phyloP scores from a whole-genome alignment of 2,329 filamentous ascomycete species.

The Fusarium gaditjirri region DNA sequence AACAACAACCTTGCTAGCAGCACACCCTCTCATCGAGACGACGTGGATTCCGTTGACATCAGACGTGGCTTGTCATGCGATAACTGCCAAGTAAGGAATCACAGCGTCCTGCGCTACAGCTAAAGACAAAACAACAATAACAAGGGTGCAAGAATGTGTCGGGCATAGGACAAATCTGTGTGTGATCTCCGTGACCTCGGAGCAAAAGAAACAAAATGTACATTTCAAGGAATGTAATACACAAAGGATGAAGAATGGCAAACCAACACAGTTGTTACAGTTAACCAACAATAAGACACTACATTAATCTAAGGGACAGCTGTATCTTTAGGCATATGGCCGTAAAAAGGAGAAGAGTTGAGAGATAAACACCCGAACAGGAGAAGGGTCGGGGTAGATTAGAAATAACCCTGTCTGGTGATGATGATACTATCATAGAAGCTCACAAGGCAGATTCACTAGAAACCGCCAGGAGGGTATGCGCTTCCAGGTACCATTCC shows the following conservation, averaged over 20 bases:
- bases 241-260: neutral
- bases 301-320: constrained; percentile 21
- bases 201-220: constrained; percentile 3
- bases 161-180: neutral
- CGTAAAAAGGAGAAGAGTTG: constrained; percentile 5
- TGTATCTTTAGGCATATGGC: constrained; percentile 19
- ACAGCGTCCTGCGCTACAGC: constrained; percentile 2
- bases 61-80: neutral
- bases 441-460: constrained; percentile 21
- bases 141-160: constrained; percentile 1
- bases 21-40: neutral
- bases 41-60: neutral
- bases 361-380: constrained; percentile 4
- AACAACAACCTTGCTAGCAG: neutral
- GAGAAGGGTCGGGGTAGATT: neutral
- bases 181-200: constrained; percentile 14
- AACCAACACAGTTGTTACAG: constrained; percentile 10
- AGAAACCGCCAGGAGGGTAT: constrained; percentile 56
- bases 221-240: neutral
- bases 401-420: neutral
- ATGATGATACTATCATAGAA: neutral
- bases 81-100: neutral
- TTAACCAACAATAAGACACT: constrained; percentile 13
- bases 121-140: neutral
- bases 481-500: constrained; percentile 65